phyloP scores from a whole-genome alignment of 768 basidiomycete genomes.

The Serpula lacrymans region DNA sequence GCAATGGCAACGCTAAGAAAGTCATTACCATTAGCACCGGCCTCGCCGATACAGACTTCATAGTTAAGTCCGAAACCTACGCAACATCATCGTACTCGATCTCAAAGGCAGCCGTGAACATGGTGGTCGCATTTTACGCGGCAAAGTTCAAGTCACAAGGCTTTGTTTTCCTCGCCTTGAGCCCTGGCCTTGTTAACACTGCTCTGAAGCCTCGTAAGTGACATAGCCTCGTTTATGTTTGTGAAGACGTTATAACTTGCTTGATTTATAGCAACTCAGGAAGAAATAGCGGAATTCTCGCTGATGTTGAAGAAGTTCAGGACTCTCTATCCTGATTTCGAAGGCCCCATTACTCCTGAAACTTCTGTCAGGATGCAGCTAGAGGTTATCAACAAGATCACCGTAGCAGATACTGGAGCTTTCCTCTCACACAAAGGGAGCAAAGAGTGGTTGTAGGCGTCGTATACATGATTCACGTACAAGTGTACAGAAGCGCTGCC shows the following conservation, averaged over 20 bases:
- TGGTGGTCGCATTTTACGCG: slow-evolving; percentile 36
- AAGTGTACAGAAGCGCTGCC: too few relatives aligned
- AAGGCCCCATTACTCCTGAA: slow-evolving; percentile 15
- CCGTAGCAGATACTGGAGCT: slow-evolving; percentile 13
- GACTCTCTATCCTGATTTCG: slow-evolving; percentile 9
- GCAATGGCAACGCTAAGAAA: slow-evolving; percentile 28
- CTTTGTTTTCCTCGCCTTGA: slow-evolving; percentile 33
- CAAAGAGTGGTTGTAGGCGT: slow-evolving; percentile 17
- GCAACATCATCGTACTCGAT: slow-evolving; percentile 25
- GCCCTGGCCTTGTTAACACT: slow-evolving; percentile 38
- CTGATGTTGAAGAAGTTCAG: slow-evolving; percentile 11
- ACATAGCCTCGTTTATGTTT: too few relatives aligned
- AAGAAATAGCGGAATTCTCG: slow-evolving; percentile 4
- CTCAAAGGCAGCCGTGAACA: slow-evolving; percentile 36
- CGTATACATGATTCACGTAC: background rate
- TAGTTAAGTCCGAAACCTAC: slow-evolving; percentile 9
- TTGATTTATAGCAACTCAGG: slow-evolving; percentile 6
- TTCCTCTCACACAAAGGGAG: slow-evolving; percentile 22
- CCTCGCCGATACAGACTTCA: slow-evolving; percentile 25
- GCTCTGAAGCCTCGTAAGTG: slow-evolving; percentile 3
- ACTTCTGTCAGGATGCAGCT: slow-evolving; percentile 14
- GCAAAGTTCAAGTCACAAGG: slow-evolving; percentile 27
- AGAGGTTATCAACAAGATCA: slow-evolving; percentile 11
- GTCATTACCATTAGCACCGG: slow-evolving; percentile 31
- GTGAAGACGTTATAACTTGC: background rate